Evolutionary conservation across 1,284 basidiomycete genomes (phyloP).

Genomic region (Clitocybe nebularis): DNA sequence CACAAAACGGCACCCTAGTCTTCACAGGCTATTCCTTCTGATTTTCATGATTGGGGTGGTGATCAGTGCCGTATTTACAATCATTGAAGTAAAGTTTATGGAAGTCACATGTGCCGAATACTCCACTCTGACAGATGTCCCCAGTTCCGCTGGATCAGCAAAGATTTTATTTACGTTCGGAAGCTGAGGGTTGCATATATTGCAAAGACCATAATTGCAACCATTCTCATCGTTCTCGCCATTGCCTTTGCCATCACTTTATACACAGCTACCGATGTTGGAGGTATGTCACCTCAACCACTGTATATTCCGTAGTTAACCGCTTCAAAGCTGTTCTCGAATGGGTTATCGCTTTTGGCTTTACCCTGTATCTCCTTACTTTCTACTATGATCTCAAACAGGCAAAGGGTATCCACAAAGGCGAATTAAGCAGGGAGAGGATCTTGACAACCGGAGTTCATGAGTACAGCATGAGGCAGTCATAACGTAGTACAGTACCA

Average conservation of each 20-base stretch:
- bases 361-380: slow-evolving; percentile 65
- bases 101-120: neutral
- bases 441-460: slow-evolving; percentile 14
- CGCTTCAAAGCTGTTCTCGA: slow-evolving; percentile 51
- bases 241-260: slow-evolving; percentile 58
- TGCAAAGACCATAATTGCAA: slow-evolving; percentile 56
- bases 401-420: slow-evolving; percentile 42
- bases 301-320: neutral
- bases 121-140: neutral
- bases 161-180: slow-evolving; percentile 44
- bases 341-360: slow-evolving; percentile 70
- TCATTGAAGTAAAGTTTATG: slow-evolving; percentile 49
- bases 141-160: slow-evolving; percentile 63
- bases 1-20: slow-evolving; percentile 44
- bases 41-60: slow-evolving; percentile 63
- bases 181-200: slow-evolving; percentile 54
- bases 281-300: slow-evolving; percentile 34
- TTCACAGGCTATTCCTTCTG: slow-evolving; percentile 59
- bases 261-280: slow-evolving; percentile 41
- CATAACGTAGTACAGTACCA: neutral
- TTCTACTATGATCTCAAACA: slow-evolving; percentile 65
- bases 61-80: slow-evolving; percentile 66
- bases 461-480: neutral
- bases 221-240: slow-evolving; percentile 52
- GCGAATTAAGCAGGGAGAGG: slow-evolving; percentile 27